Evolutionary conservation across 129 eudicot species (phyloP).

Genomic region (Mikania micrantha): DNA sequence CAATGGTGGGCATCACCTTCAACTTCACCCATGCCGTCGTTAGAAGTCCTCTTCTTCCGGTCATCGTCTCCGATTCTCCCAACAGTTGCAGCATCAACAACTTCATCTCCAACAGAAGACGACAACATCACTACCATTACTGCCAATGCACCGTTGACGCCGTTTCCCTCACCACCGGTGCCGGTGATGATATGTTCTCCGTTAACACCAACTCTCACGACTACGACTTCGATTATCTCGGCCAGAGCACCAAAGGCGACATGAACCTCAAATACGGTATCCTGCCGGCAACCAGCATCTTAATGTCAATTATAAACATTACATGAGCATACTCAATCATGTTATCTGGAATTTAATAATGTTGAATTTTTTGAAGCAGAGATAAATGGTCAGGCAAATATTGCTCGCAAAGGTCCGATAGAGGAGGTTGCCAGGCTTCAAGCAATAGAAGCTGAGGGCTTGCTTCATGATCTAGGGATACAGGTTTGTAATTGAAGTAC

Average conservation of each 20-base stretch:
- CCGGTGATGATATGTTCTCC: constrained; percentile 38
- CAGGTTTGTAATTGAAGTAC: constrained; percentile 34
- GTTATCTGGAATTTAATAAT: too few relatives aligned
- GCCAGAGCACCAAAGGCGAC: constrained; percentile 94
- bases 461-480: constrained; percentile 65
- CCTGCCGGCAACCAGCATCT: too few relatives aligned
- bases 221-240: constrained; percentile 71
- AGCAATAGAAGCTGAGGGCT: constrained; percentile 65
- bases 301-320: too few relatives aligned
- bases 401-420: constrained; percentile 55
- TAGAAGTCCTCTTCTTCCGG: constrained; percentile 10
- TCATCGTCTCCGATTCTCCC: neutral
- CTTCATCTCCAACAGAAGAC: neutral
- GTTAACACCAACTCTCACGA: constrained; percentile 35
- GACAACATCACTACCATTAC: neutral
- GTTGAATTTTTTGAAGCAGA: constrained; percentile 28
- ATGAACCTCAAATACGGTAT: constrained; percentile 50
- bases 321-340: too few relatives aligned
- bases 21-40: constrained; percentile 7
- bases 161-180: constrained; percentile 17
- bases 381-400: constrained; percentile 41
- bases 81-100: neutral
- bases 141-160: constrained; percentile 36
- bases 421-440: constrained; percentile 80
- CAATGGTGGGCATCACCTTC: constrained; percentile 17